phyloP scores from a whole-genome alignment of 768 basidiomycete species.

The Xanthoconium stramineum region DNA sequence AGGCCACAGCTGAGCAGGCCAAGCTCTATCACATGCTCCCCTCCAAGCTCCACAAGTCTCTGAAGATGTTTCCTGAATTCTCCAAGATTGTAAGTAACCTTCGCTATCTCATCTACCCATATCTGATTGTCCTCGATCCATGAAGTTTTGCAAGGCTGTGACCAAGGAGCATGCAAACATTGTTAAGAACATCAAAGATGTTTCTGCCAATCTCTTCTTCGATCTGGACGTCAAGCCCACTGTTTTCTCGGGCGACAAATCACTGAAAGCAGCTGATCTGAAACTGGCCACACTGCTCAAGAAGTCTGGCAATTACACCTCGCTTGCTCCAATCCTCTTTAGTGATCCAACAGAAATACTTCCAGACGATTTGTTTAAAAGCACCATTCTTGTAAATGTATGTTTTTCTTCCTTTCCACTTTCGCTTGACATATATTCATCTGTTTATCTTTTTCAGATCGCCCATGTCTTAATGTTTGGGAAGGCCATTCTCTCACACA shows the following conservation, averaged over 20 bases:
- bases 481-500: background rate
- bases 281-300: background rate
- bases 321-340: background rate
- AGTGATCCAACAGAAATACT: background rate
- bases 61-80: no score
- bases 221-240: background rate
- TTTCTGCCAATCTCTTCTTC: background rate
- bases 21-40: no score
- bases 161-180: background rate
- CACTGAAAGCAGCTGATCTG: background rate
- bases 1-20: no score
- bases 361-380: background rate
- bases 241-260: background rate
- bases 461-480: background rate
- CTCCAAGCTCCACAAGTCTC: no score
- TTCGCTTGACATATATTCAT: no score
- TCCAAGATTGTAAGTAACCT: no score
- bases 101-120: no score
- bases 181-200: background rate
- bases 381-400: background rate
- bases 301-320: background rate
- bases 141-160: background rate
- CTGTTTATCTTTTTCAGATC: background rate
- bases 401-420: background rate
- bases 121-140: no score